Conservation (phyloP, 2,329 filamentous ascomycete genomes). For the Pyricularia grisea region DNA sequence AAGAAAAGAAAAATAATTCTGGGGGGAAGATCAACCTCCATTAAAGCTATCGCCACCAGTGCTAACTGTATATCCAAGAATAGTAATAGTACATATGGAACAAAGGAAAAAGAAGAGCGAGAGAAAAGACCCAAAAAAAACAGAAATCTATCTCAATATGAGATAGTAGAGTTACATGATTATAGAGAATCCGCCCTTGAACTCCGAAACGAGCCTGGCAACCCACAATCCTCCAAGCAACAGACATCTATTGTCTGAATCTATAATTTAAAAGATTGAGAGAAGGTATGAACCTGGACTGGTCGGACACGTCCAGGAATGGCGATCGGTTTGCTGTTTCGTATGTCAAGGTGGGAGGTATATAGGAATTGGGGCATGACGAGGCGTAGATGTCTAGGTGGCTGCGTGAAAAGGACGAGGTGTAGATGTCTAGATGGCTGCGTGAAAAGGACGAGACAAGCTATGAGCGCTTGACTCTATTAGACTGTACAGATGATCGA, state of each 20-base stretch:
- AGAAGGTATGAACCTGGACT: background rate
- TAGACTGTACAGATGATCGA: background rate
- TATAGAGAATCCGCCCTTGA: background rate
- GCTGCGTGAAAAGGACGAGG: background rate
- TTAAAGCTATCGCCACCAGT: background rate
- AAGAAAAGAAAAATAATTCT: background rate
- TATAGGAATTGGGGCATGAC: background rate
- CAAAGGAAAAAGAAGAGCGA: background rate
- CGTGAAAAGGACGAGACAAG: background rate
- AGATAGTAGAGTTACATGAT: constrained; percentile 2
- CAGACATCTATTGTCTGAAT: background rate
- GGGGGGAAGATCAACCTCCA: background rate
- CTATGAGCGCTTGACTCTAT: background rate
- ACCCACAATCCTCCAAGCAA: background rate
- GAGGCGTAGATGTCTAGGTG: background rate
- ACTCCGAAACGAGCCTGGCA: background rate
- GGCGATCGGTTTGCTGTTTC: background rate
- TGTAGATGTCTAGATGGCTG: background rate
- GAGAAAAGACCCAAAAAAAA: background rate
- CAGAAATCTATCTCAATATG: background rate
- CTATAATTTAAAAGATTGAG: background rate
- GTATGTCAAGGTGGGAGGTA: background rate
- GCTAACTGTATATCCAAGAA: background rate
- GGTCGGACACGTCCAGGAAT: background rate
- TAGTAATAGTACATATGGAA: background rate